phyloP scores from a whole-genome alignment of 2,329 filamentous ascomycete genomes.

The Cordyceps tenuipes region DNA sequence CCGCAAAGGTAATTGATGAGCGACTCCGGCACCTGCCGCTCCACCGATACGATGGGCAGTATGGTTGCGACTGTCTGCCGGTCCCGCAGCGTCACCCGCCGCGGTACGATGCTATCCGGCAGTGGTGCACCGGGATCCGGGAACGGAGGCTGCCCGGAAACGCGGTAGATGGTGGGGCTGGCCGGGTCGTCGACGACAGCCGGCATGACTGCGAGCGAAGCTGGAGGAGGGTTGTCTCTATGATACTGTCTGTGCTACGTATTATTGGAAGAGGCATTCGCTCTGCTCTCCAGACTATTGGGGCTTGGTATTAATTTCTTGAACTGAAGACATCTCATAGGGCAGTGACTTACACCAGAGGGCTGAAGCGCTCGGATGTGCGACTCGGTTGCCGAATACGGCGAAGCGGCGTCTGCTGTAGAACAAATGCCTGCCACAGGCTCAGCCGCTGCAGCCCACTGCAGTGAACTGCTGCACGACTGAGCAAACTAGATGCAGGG shows the following conservation, averaged over 20 bases:
- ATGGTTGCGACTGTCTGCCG: constrained; percentile 76
- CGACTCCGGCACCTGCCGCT: constrained; percentile 64
- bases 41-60: constrained; percentile 66
- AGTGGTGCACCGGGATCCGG: constrained; percentile 52
- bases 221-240: background rate
- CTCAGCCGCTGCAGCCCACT: background rate
- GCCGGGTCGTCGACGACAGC: constrained; percentile 72
- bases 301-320: background rate
- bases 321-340: background rate
- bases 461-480: background rate
- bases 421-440: background rate
- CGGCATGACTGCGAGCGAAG: constrained; percentile 47
- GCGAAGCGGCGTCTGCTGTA: background rate
- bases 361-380: background rate
- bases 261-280: background rate
- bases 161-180: constrained; percentile 60
- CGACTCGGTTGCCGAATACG: background rate
- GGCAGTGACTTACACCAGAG: constrained; percentile 3
- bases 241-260: background rate
- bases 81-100: constrained; percentile 75
- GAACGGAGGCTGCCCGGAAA: constrained; percentile 57
- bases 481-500: background rate
- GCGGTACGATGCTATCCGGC: constrained; percentile 60
- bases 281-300: background rate
- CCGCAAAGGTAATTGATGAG: constrained; percentile 71